A percentile compares a stretch with the other conserved stretches of the same genome.
Conservation (phyloP, 2,329 filamentous ascomycete species). For the Neocatenulostroma microsporum region DNA sequence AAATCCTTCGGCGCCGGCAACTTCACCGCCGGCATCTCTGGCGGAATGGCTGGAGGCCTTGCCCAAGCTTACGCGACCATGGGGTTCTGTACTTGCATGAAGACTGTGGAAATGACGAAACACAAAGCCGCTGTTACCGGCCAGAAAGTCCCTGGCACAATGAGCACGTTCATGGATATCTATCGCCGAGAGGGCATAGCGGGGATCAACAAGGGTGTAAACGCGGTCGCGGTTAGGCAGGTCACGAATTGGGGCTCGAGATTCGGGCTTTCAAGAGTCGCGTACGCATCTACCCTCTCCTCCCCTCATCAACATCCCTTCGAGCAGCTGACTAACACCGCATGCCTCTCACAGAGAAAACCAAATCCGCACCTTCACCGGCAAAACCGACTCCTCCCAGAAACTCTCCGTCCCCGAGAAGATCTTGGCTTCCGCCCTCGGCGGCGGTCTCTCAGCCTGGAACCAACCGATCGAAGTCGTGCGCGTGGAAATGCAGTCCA, state of each 20-base stretch:
- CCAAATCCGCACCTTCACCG: conserved; percentile 68
- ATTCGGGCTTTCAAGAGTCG: conserved; percentile 87
- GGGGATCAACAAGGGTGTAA: conserved; percentile 98
- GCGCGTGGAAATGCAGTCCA: conserved; percentile 99
- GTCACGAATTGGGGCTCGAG: conserved; percentile 99
- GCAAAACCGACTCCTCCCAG: conserved; percentile 65
- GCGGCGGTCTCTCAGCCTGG: conserved; percentile 94
- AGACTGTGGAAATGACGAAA: conserved; percentile 99
- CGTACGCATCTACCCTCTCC: conserved; percentile 29
- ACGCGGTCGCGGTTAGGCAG: conserved; percentile 95
- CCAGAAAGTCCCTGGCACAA: conserved; percentile 79
- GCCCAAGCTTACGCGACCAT: conserved; percentile 99
- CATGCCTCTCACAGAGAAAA: conserved; percentile 64
- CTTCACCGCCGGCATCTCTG: conserved; percentile 80
- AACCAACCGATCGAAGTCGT: conserved; percentile 99
- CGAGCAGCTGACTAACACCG: too few species aligned
- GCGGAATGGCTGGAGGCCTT: conserved; percentile 88
- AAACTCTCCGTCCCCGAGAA: conserved; percentile 78
- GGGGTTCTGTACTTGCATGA: conserved; percentile 99
- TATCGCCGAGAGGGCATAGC: conserved; percentile 88
- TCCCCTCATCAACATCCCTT: too few species aligned
- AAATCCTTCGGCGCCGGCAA: conserved; percentile 68
- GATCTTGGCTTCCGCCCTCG: conserved; percentile 74
- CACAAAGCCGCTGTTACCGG: conserved; percentile 83
- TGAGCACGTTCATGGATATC: conserved; percentile 93